A percentile compares a stretch with the other conserved stretches of the same genome.
Evolutionary conservation across 164 flowering plant species (phyloP).

Genomic region (Stephania japonica): DNA sequence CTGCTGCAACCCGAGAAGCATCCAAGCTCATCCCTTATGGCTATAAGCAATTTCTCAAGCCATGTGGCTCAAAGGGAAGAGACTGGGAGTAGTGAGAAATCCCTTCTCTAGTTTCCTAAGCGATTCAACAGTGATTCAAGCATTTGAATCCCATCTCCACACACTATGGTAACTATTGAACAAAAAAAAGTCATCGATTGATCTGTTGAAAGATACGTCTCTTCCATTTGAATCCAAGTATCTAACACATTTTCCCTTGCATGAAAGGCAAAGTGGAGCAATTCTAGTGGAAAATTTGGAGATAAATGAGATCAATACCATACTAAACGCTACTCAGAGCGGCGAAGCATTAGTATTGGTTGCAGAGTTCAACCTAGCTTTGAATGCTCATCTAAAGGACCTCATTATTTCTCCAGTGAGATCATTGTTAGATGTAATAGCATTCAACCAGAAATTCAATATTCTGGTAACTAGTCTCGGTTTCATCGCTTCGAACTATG

Average conservation of each 20-base stretch:
- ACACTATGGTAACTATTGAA: constrained; percentile 26
- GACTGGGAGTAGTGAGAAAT: constrained; percentile 42
- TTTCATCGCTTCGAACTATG: constrained; percentile 25
- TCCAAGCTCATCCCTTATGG: constrained; percentile 48
- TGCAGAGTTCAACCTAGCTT: constrained; percentile 44
- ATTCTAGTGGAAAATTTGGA: constrained; percentile 36
- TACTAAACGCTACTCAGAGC: constrained; percentile 15
- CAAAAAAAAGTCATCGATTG: too few relatives aligned
- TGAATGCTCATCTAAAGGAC: constrained; percentile 37
- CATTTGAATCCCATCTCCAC: constrained; percentile 26
- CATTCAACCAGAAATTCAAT: constrained; percentile 46
- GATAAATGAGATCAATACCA: constrained; percentile 24
- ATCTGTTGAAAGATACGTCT: too few relatives aligned
- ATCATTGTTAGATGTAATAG: constrained; percentile 46
- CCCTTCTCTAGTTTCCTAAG: too few relatives aligned
- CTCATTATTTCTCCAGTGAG: constrained; percentile 49
- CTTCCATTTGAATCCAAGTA: too few relatives aligned
- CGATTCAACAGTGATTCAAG: too few relatives aligned
- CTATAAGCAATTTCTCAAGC: constrained; percentile 47
- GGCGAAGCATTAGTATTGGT: constrained; percentile 26
- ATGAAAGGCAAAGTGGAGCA: constrained; percentile 29
- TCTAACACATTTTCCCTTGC: too few relatives aligned
- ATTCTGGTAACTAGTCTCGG: constrained; percentile 38
- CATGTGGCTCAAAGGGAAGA: constrained; percentile 50
- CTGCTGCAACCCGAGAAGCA: constrained; percentile 37